A percentile compares a stretch with the other conserved stretches of the same genome.
Conservation (phyloP, 1,284 basidiomycete species). For the Fomitopsis pinicola region DNA sequence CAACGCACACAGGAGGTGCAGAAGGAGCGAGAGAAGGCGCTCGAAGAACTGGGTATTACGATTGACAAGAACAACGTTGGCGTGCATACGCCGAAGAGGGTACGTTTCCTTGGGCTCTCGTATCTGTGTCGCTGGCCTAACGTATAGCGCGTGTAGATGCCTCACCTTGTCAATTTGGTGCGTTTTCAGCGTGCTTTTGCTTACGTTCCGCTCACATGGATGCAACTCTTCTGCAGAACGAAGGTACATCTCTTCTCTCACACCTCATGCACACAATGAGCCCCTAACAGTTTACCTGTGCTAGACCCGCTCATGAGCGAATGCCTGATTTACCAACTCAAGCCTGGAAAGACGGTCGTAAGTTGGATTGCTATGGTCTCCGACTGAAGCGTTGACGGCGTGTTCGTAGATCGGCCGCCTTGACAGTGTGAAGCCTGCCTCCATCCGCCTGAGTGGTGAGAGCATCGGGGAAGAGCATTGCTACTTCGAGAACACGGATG, state of each 20-base stretch:
- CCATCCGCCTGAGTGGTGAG: constrained; percentile 89
- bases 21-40: constrained; percentile 92
- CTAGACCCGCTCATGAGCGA: constrained; percentile 86
- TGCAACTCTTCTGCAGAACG: constrained; percentile 54
- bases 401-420: constrained; percentile 69
- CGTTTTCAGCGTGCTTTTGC: constrained; percentile 25
- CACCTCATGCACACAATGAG: not conserved
- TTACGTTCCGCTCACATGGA: not conserved
- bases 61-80: constrained; percentile 96
- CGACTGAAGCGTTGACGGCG: constrained; percentile 1
- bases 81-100: constrained; percentile 98
- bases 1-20: constrained; percentile 91
- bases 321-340: constrained; percentile 94
- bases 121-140: not conserved
- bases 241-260: constrained; percentile 45
- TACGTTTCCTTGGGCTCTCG: constrained; percentile 19
- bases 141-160: constrained; percentile 53
- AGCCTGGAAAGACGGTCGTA: constrained; percentile 80
- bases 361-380: constrained; percentile 21
- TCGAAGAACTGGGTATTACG: constrained; percentile 96
- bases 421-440: constrained; percentile 76
- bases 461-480: constrained; percentile 94
- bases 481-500: constrained; percentile 83
- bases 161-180: constrained; percentile 92
- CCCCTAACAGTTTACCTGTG: constrained; percentile 11